Base-by-base conservation (phyloP, 73 alveolate species). In the Tetrahymena borealis region DNA sequence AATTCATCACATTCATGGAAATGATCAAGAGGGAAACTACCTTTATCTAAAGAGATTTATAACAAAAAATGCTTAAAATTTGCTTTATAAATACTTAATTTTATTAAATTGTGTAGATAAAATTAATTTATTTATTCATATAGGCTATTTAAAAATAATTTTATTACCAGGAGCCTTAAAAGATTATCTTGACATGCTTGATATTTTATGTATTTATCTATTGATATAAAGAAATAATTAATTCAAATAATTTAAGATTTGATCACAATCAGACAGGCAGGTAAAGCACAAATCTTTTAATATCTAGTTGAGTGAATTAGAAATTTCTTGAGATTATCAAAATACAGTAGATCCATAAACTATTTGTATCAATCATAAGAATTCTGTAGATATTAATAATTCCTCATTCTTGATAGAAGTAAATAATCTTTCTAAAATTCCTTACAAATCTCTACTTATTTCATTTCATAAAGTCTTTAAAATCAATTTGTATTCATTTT, bases 21-120 rank as follows among this genome's bases (percentile, higher is more conserved):
- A 91, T 96, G 98, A 92, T 97, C 99, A 37, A 97, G 91, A 10
- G 99, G 99, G 94, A 97, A 97, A 78, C 98, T 90, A 16, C 99
- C 99, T 93, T 96, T 97, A 92, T 97, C 99, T 93, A 38, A 39
- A n/a, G 32, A 24, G 85, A 60, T 60, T 18, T 15, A 24, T 60
- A 1, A 60, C 38, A 60, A 60, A 60, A 60, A 60, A 60, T 24
- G 85, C n/a, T 60, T 60, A 15, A 60, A 1, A n/a, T n/a, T n/a
- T n/a, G n/a, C n/a, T n/a, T n/a, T n/a, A n/a, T n/a, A n/a, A n/a
- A n/a, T n/a, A n/a, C n/a, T n/a, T n/a, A n/a, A n/a, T n/a, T n/a
- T n/a, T n/a, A n/a, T n/a, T n/a, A n/a, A n/a, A n/a, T n/a, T n/a
- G n/a, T n/a, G n/a, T n/a, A n/a, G n/a, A n/a, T n/a, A n/a, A n/a